Evolutionary conservation across 2,329 filamentous ascomycete genomes (phyloP), one percentile per base, ranked within the genome.

Genomic region (Xylariaceae sp.): DNA sequence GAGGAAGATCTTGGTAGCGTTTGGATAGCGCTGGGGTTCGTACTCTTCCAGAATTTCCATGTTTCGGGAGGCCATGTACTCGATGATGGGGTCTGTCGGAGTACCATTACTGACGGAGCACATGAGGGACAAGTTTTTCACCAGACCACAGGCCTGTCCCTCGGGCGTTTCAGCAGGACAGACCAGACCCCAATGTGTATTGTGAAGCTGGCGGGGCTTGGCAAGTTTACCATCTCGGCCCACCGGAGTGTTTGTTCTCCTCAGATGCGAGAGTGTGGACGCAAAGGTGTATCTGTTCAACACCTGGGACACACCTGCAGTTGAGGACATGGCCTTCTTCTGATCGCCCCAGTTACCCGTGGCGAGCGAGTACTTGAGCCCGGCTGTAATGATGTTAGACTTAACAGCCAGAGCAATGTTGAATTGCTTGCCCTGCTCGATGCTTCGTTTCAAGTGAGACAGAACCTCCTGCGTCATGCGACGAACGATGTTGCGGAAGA

Each of bases 281-380:
- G 94, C 85, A 66, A 96, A 99, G 0, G 95, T 97, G 68, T 97
- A 99, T 67, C 94, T 84, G 75, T 96, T 99, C 64, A 99, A 74
- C 72, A 99, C 95, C 72, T 99, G 94, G 42, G 92, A 97, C 42
- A 99, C 94, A 78, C 94, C 95, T 42, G 94, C 94, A 57, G 95
- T 97, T 1, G 91, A 89, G 60, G 87, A 92, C 62, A 89, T 88
- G 17, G 94, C 91, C 76, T 97, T 99, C 80, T 97, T 99, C 75
- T 99, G 94, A 59, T 99, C 94, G 65, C 94, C 95, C 95, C 94
- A 99, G 72, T 99, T 99, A 58, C 94, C 94, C 12, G 94, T 99
- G 22, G 94, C 92, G 54, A 99, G 77, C 45, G 94, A 96, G 71
- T 99, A 99, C 67, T 96, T 96, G 58, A 99, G 74, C 44, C 92